Base-by-base conservation (phyloP, 352 stramenopile genomes). In the Phytophthora meadii region DNA sequence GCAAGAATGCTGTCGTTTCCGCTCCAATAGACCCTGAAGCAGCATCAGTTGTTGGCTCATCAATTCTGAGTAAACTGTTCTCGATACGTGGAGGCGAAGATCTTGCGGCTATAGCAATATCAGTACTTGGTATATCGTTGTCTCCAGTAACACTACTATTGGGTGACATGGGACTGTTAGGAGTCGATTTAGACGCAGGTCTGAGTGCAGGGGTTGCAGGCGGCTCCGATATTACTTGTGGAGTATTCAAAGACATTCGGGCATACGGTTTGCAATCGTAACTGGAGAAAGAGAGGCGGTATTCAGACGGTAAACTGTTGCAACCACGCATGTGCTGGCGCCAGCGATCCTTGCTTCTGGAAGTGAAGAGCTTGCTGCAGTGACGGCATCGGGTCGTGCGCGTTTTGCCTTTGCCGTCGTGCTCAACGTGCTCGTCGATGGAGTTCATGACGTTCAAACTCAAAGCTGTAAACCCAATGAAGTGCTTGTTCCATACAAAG, bases 371-470 rank as follows among this genome's bases (percentile, higher is more conserved):
- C 34, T 65, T 65, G n/a, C 49, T 51, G 54, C 48, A 70, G 48
- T 70, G 61, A 15, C 39, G 47, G 48, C 61, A 70, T 24, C 36
- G 55, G 14, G 61, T 65, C 61, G 56, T 58, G 7, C 62, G 47
- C 27, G 54, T 51, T 7, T 30, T 30, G 30, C 30, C 30, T 7
- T 34, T 34, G 30, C 30, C 30, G 30, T 59, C 41, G 47, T 70
- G 62, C 41, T 56, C 51, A 14, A 70, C 48, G 34, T 70, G 62
- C 28, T 65, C 54, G 12, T 65, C 54, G 55, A 70, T 61, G 11
- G 25, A 30, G 32, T 30, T 42, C 50, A 68, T 34, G 24, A 19
- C 27, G 6, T 30, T 30, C 1, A 0, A 30, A 30, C 30, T 34
- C 30, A 34, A 12, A 11, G 30, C 30, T 6, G 8, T 8, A 34